Base-by-base conservation (phyloP, 495 filamentous ascomycete species). In the Penicillium maclennaniae region DNA sequence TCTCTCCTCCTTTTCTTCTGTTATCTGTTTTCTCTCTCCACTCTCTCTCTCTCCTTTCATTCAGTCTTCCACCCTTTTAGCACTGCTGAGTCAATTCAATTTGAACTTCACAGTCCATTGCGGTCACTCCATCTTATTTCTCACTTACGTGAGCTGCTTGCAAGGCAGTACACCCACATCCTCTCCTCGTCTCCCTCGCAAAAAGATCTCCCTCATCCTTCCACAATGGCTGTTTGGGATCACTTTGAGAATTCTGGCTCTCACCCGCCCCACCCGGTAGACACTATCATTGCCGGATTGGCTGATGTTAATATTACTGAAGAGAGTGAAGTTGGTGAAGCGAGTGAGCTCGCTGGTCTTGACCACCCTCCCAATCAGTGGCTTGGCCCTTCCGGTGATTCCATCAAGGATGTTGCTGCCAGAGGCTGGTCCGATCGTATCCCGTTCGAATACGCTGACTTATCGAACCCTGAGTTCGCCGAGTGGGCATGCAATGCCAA, bases 401-500 rank as follows among this genome's bases (percentile, higher is more conserved):
- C 8, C 2, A 34, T 12, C 9, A 12, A 12, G n/a, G n/a, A 20
- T 9, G 38, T 40, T 20, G 38, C 38, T 9, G 38, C n/a, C 8
- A 16, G 7, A 6, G 79, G 79, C 6, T 89, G 87, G 87, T 71
- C 63, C 21, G 56, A 72, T 17, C 74, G 73, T 14, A 61, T 71
- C 16, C 63, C 71, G 0, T 84, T 82, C 47, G 69, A 85, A 48
- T 88, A 88, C 56, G 51, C 71, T 39, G 51, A 70, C 54, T 79
- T 79, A 56, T 68, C 56, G 21, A 68, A 39, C 28, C 59, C 60
- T 16, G 51, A 69, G 1, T 36, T 61, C 16, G 63, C 69, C 5
- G 59, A 62, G 8, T 88, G 84, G 84, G 76, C 75, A 49, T 72
- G 75, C 14, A 81, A 79, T 49, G 84, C 84, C 23, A 60, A 59